Evolutionary conservation across 2,329 filamentous ascomycete genomes (phyloP).

Genomic region (Metarhizium rileyi): DNA sequence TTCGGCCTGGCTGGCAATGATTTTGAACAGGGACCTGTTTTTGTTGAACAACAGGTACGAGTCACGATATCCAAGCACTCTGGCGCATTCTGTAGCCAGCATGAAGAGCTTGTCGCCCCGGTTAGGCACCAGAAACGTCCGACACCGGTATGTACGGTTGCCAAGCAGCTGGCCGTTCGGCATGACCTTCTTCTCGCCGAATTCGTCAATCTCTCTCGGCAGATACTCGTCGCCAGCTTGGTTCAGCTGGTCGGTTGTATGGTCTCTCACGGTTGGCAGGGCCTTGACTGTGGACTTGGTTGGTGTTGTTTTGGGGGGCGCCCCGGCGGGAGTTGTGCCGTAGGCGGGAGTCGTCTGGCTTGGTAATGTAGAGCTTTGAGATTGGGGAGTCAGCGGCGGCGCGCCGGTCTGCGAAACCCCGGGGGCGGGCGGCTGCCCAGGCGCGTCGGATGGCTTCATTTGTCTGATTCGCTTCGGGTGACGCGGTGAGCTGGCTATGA

Average conservation of each 20-base stretch:
- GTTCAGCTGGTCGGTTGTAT: slow-evolving; percentile 91
- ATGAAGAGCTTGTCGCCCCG: slow-evolving; percentile 93
- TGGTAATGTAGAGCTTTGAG: slow-evolving; percentile 36
- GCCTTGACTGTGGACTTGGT: slow-evolving; percentile 84
- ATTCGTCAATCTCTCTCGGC: slow-evolving; percentile 84
- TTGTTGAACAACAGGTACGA: slow-evolving; percentile 99
- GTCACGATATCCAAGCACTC: slow-evolving; percentile 87
- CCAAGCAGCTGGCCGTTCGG: slow-evolving; percentile 72
- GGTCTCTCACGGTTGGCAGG: slow-evolving; percentile 87
- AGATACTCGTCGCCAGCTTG: slow-evolving; percentile 88
- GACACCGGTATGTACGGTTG: slow-evolving; percentile 79
- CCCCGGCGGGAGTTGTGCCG: slow-evolving; percentile 28
- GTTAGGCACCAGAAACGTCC: slow-evolving; percentile 87
- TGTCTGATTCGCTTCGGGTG: slow-evolving; percentile 48
- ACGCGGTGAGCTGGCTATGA: slow-evolving; percentile 37
- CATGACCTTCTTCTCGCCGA: slow-evolving; percentile 89
- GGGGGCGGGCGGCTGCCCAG: slow-evolving; percentile 41
- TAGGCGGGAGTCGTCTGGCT: slow-evolving; percentile 32
- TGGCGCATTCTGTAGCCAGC: slow-evolving; percentile 94
- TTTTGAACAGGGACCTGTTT: slow-evolving; percentile 92
- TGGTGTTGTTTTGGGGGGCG: slow-evolving; percentile 70
- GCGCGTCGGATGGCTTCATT: slow-evolving; percentile 53
- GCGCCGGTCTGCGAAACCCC: slow-evolving; percentile 27
- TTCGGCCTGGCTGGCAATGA: slow-evolving; percentile 89
- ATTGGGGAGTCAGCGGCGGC: slow-evolving; percentile 47